Conservation (phyloP, 2,329 filamentous ascomycete genomes). For the Neonectria hederae region DNA sequence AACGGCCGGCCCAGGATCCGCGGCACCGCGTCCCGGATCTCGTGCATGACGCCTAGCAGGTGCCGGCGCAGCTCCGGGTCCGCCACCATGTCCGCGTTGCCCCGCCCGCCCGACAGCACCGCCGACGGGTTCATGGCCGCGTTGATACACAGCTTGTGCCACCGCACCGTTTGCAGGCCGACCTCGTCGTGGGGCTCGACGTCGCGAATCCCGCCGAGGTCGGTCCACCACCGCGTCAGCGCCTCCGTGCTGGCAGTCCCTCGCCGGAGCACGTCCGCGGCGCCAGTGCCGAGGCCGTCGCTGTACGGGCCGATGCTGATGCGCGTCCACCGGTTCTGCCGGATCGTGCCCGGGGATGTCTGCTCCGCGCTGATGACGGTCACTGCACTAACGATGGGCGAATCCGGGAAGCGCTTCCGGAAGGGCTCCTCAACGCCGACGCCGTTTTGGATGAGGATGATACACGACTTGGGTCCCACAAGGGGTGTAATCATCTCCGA, state of each 20-base stretch:
- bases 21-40: constrained; percentile 72
- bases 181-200: constrained; percentile 71
- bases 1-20: constrained; percentile 70
- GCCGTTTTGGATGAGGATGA: constrained; percentile 77
- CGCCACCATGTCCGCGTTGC: constrained; percentile 72
- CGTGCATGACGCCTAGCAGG: constrained; percentile 73
- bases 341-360: constrained; percentile 67
- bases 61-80: constrained; percentile 71
- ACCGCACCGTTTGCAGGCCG: constrained; percentile 74
- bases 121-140: constrained; percentile 78
- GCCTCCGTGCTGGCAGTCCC: constrained; percentile 56
- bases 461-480: constrained; percentile 62
- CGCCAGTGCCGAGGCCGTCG: constrained; percentile 54
- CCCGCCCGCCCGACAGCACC: constrained; percentile 70
- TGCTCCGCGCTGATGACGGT: constrained; percentile 77
- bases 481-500: constrained; percentile 69
- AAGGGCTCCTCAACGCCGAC: constrained; percentile 77
- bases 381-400: constrained; percentile 72
- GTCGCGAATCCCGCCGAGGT: constrained; percentile 70
- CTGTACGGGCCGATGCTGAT: constrained; percentile 75
- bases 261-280: constrained; percentile 44
- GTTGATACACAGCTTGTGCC: constrained; percentile 83
- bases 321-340: constrained; percentile 78
- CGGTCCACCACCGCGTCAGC: constrained; percentile 64
- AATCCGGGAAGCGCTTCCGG: constrained; percentile 66